Evolutionary conservation across 352 stramenopile species (phyloP).

Genomic region (Phytopythium litorale): DNA sequence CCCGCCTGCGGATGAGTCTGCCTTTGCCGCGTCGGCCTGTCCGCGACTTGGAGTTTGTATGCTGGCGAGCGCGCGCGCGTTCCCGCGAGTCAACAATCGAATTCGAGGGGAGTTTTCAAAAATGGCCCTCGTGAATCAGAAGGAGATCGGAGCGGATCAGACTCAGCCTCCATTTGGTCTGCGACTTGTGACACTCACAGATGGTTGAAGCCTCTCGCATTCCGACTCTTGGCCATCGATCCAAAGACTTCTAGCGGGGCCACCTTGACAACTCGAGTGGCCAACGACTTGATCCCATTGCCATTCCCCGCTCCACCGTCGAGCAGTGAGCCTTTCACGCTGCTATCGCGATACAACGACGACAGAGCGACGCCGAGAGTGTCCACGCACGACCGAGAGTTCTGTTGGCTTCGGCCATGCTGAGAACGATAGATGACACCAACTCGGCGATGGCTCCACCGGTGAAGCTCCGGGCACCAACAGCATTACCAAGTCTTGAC

Average conservation of each 20-base stretch:
- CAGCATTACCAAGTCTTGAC: not conserved
- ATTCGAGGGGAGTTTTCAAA: not conserved
- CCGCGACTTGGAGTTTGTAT: not conserved
- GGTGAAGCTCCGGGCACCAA: slow-evolving; percentile 55
- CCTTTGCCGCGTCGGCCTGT: not conserved
- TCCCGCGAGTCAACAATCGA: not conserved
- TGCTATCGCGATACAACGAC: slow-evolving; percentile 33
- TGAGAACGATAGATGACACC: slow-evolving; percentile 56
- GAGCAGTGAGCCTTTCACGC: slow-evolving; percentile 48
- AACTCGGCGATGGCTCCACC: slow-evolving; percentile 62
- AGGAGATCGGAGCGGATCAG: no score
- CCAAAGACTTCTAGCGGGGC: no score
- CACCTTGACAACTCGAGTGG: slow-evolving; percentile 67
- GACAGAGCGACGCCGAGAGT: not conserved
- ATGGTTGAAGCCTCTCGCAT: slow-evolving; percentile 62
- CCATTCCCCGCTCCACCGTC: slow-evolving; percentile 82
- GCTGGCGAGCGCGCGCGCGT: not conserved
- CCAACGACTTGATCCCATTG: slow-evolving; percentile 76
- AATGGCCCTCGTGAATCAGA: not conserved
- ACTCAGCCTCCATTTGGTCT: no score
- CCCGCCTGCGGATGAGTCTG: no score
- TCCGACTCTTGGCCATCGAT: slow-evolving; percentile 27
- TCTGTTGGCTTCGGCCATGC: slow-evolving; percentile 73
- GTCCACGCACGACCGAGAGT: slow-evolving; percentile 67
- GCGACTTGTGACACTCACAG: no score